Percentiles rank a stretch among this genome's conserved stretches.
phyloP scores from a whole-genome alignment of 2,329 filamentous ascomycete genomes.

The Lecanicillium sp. region DNA sequence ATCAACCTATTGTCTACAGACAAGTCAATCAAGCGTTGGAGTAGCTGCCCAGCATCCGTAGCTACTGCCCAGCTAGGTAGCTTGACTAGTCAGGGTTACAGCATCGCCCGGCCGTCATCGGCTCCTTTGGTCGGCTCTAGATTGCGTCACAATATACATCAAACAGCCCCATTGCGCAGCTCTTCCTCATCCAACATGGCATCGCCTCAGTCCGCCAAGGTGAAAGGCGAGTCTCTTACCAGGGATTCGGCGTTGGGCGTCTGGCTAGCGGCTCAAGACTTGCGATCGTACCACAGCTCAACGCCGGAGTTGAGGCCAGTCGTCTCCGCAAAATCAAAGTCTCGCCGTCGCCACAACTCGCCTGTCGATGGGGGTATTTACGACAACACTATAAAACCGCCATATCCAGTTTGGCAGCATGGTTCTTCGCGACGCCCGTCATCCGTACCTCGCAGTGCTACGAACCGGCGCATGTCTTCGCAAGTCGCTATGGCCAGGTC shows the following conservation, averaged over 20 bases:
- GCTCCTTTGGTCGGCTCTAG: constrained; percentile 19
- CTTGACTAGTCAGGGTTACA: too few species aligned
- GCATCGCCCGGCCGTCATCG: background rate
- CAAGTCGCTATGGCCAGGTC: background rate
- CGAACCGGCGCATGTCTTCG: background rate
- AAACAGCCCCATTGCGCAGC: constrained; percentile 4
- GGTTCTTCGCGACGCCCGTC: background rate
- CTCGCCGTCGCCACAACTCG: background rate
- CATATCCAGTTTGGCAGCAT: background rate
- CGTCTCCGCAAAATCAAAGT: background rate
- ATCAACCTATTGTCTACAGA: constrained; percentile 12
- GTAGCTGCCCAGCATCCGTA: constrained; percentile 6
- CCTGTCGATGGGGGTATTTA: background rate
- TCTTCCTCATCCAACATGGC: constrained; percentile 1
- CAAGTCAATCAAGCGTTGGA: constrained; percentile 5
- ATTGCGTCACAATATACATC: background rate
- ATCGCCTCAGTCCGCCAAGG: constrained; percentile 2
- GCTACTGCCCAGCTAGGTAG: too few species aligned
- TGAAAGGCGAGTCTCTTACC: background rate
- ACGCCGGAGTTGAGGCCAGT: background rate
- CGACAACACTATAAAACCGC: background rate
- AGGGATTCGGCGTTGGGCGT: constrained; percentile 30
- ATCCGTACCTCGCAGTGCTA: background rate
- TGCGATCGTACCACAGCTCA: constrained; percentile 25
- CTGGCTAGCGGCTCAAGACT: constrained; percentile 32